Percentiles rank a stretch among this genome's conserved stretches.
phyloP scores from a whole-genome alignment of 1,284 basidiomycete species.

The Microbotryum lychnidis-dioicae region DNA sequence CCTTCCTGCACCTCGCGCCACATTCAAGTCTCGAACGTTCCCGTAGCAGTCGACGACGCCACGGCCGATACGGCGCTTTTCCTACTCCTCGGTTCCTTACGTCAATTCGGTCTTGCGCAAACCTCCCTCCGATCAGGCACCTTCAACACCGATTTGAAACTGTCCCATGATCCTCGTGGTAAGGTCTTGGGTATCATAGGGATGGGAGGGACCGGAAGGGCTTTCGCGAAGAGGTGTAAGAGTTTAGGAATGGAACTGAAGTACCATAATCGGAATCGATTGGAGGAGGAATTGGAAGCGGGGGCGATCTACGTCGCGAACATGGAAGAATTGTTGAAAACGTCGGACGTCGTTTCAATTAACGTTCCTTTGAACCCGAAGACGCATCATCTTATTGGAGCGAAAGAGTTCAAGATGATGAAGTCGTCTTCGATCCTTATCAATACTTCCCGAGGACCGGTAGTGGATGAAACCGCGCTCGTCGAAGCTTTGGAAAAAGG shows the following conservation, averaged over 20 bases:
- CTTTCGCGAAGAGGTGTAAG: constrained; percentile 39
- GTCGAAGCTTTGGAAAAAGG: constrained; percentile 74
- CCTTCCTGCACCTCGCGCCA: constrained; percentile 34
- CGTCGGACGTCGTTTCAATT: constrained; percentile 64
- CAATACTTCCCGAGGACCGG: constrained; percentile 83
- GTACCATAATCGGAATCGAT: constrained; percentile 58
- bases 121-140: constrained; percentile 36
- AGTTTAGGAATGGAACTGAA: constrained; percentile 71
- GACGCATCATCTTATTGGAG: constrained; percentile 67
- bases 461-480: constrained; percentile 78
- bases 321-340: constrained; percentile 61
- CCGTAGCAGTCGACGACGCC: constrained; percentile 80
- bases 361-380: constrained; percentile 52
- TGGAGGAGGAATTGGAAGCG: constrained; percentile 15
- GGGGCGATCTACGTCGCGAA: constrained; percentile 51
- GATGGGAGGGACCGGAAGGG: constrained; percentile 73
- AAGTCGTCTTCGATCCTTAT: constrained; percentile 73
- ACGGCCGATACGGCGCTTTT: constrained; percentile 83
- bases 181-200: constrained; percentile 78
- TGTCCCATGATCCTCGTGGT: constrained; percentile 65
- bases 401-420: constrained; percentile 66
- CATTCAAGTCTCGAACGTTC: constrained; percentile 81
- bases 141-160: constrained; percentile 52
- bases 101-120: constrained; percentile 67
- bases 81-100: constrained; percentile 71